phyloP scores from a whole-genome alignment of 2,329 filamentous ascomycete species.

The Annulohypoxylon truncatum region DNA sequence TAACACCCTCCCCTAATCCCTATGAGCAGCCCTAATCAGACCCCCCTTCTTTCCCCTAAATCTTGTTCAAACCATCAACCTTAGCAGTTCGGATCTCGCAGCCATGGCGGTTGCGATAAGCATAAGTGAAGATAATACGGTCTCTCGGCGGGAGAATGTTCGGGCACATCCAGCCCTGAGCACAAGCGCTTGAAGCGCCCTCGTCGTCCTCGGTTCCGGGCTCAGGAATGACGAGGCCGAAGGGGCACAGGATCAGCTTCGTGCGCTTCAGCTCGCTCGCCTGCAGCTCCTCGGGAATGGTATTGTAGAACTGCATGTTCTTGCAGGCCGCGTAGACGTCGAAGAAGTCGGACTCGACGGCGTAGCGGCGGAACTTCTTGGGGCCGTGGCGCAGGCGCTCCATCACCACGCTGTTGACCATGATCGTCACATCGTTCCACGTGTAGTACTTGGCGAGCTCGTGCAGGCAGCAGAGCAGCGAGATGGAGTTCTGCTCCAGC shows the following conservation, averaged over 20 bases:
- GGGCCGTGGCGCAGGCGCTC: constrained; percentile 17
- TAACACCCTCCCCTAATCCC: too few relatives aligned
- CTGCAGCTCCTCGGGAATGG: background rate
- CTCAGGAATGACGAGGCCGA: background rate
- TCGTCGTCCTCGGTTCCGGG: background rate
- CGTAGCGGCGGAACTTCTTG: background rate
- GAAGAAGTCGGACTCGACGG: background rate
- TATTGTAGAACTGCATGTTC: background rate
- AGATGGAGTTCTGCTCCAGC: background rate
- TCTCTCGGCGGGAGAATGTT: background rate
- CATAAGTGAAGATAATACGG: background rate
- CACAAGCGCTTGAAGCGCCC: background rate
- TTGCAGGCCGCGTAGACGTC: background rate
- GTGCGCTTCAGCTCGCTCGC: background rate
- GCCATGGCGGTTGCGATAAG: background rate
- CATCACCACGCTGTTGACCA: constrained; percentile 10
- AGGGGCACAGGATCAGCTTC: background rate
- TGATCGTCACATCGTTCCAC: background rate
- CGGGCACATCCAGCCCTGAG: background rate
- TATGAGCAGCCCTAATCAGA: too few relatives aligned
- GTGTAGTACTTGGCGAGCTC: background rate
- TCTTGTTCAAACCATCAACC: background rate
- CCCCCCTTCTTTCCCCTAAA: background rate
- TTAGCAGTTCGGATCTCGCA: background rate
- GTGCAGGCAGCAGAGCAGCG: background rate